Evolutionary conservation across 805 yeast genomes (phyloP), one percentile per base, ranked within the genome.

Genomic region (Lachancea kluyveri): DNA sequence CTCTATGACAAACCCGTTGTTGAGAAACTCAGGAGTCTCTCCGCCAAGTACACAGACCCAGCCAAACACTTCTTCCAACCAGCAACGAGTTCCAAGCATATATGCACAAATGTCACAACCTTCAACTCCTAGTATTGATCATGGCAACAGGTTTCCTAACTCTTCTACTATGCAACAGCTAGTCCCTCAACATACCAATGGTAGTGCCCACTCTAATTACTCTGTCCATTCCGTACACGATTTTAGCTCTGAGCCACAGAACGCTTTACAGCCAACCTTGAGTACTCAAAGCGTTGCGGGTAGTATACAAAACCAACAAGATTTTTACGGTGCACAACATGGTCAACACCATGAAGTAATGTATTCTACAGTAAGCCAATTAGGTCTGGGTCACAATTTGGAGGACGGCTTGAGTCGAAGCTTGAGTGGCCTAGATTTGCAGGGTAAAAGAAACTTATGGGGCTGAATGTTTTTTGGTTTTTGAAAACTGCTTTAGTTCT

Each of bases 341-440:
- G n/a, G n/a, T n/a, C 42, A 40, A 27, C 42, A 43, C n/a, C 39
- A 36, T 17, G 45, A 40, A n/a, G 33, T 45, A 33, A 41, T 41
- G 25, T 45, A 42, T 27, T 33, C 40, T 7, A 41, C 49, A 2
- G 27, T 40, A 33, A 33, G 40, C 8, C 43, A 41, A 13, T 24
- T 33, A 9, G 42, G 39, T 8, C 24, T 43, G 7, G 44, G 45
- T 22, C 45, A 43, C 13, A 44, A 45, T 9, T 28, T 55, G 23
- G 57, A 49, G 15, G 55, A 52, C 18, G 53, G 56, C n/a, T 40
- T 55, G 28, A 53, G 47, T 26, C 48, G 58, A 15, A 52, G 59
- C 6, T 37, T 56, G 14, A 56, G 61, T 30, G 57, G 59, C 7
- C 37, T 56, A 26, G 61, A 56, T 36, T 31, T 55, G 8, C 50